Base-by-base conservation (phyloP, 2,329 filamentous ascomycete genomes). In the Triangularia verruculosa region DNA sequence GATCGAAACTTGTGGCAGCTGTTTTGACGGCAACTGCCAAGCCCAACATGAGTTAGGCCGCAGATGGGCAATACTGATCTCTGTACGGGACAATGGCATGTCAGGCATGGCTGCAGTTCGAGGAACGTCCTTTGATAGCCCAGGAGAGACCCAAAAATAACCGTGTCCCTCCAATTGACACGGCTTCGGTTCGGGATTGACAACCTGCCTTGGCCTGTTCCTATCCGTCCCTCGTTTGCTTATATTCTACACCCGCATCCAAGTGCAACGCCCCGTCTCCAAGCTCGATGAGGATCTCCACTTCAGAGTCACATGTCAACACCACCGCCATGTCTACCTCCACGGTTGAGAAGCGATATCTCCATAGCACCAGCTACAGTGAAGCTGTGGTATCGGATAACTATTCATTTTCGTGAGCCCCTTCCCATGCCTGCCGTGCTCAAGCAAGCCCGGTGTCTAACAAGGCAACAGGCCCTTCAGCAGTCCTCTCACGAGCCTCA, bases 381-480 rank as follows among this genome's bases (percentile, higher is more conserved):
- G 39, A 47, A 47, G 39, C 39, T 47, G 39, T 47, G n/a, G 39
- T 47, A 17, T 47, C 39, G 9, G 39, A 47, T 17, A 47, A 47
- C n/a, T 47, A 47, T 12, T 47, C 39, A 20, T 47, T 47, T 17
- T 47, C 39, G 39, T 47, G 39, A 9, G 34, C 13, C 34, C 6
- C 34, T 47, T 9, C 13, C 20, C 30, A 7, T 8, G 6, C 20
- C n/a, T 9, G 13, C n/a, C 15, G 4, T 47, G n/a, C 3, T 47
- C 39, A 47, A 8, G 7, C 6, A 47, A 8, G 39, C 5, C 11
- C 8, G n/a, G 11, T n/a, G 5, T 47, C 17, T 47, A 47, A 47
- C 39, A 20, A n/a, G n/a, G n/a, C 2, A 47, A 11, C 57, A 68
- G 67, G 11, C 63, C 67, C 3, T 68, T 64, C 30, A 61, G 39